These are phyloP conservation scores for Coemansia sp. DNA, from an alignment of 192 early-diverging fungal genomes.

Conservation along the genomic window DNA sequence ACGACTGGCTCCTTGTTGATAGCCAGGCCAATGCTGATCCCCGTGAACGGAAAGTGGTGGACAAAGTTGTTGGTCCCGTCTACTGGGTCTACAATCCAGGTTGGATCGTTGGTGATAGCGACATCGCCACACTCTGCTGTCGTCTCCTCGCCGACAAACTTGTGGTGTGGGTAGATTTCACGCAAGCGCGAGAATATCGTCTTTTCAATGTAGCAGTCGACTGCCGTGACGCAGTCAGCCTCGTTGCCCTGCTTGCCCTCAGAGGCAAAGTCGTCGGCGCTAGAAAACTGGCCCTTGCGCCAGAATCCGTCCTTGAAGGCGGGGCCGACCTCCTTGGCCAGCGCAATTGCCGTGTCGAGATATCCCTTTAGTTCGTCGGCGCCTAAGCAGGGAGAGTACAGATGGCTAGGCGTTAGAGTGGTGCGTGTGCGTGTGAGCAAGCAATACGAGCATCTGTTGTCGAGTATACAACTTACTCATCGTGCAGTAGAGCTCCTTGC, in stretches of 20 bases:
- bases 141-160: conserved; percentile 92
- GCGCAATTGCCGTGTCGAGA: conserved; percentile 17
- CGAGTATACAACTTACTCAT: neutral
- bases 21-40: conserved; percentile 85
- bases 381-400: neutral
- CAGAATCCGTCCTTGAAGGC: conserved; percentile 54
- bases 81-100: conserved; percentile 91
- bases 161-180: conserved; percentile 65
- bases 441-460: neutral
- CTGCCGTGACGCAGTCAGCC: conserved; percentile 72
- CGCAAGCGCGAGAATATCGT: conserved; percentile 67
- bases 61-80: conserved; percentile 83
- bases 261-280: conserved; percentile 26
- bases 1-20: conserved; percentile 75
- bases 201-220: conserved; percentile 81
- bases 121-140: conserved; percentile 60
- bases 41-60: conserved; percentile 77
- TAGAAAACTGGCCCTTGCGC: conserved; percentile 44
- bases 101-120: conserved; percentile 69
- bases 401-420: neutral
- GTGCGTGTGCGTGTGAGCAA: neutral
- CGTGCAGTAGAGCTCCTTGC: neutral
- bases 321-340: conserved; percentile 47
- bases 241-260: conserved; percentile 40
- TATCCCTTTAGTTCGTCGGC: conserved; percentile 34